phyloP scores from a whole-genome alignment of 768 basidiomycete species.

The Naganishia antarctica region DNA sequence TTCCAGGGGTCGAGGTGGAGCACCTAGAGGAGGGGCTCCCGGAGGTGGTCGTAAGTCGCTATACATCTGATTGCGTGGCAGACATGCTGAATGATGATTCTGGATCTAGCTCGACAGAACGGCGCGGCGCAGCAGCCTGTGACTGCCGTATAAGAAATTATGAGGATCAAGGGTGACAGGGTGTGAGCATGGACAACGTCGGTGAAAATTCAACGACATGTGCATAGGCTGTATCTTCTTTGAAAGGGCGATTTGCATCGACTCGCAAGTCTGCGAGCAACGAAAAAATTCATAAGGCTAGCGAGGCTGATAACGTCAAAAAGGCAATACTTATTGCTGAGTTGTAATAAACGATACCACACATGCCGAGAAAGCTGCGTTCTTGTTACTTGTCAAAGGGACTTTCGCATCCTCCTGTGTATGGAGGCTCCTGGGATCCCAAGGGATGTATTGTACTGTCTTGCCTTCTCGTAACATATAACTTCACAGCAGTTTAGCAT shows the following conservation, averaged over 20 bases:
- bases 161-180: neutral
- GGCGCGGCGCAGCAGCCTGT: neutral
- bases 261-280: no score
- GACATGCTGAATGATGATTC: neutral
- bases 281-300: no score
- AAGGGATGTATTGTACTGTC: no score
- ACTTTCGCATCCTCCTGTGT: no score
- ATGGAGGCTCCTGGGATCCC: no score
- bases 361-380: neutral
- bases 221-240: neutral
- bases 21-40: neutral
- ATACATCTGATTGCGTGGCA: neutral
- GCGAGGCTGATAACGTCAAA: no score
- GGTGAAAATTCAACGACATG: neutral
- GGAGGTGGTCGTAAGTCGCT: neutral
- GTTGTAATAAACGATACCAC: neutral
- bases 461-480: no score
- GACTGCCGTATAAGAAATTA: neutral
- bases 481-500: no score
- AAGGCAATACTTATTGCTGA: neutral
- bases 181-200: no score
- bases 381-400: neutral
- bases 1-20: conserved; percentile 6
- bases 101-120: neutral
- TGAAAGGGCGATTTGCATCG: neutral